These are phyloP conservation scores for Cytidiella melzeri DNA, from an alignment of 768 basidiomycete genomes.

Conservation along the genomic window DNA sequence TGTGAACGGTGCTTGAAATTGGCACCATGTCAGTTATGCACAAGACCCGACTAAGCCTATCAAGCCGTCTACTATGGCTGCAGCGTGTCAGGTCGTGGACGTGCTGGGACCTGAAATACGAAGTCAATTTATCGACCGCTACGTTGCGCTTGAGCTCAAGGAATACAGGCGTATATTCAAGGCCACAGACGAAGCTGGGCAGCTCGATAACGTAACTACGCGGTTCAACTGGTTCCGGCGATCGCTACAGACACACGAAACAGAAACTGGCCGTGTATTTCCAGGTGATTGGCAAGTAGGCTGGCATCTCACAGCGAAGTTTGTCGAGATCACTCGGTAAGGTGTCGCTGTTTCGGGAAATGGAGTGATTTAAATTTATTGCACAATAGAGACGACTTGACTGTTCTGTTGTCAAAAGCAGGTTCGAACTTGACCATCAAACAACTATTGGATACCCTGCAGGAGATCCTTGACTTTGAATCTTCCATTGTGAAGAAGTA, in stretches of 20 bases:
- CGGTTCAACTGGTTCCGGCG: conserved; percentile 95
- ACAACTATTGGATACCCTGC: conserved; percentile 77
- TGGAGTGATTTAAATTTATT: not conserved
- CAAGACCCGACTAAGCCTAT: conserved; percentile 65
- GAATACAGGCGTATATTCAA: conserved; percentile 97
- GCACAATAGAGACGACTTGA: conserved; percentile 69
- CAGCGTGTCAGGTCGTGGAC: conserved; percentile 87
- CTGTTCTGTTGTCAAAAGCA: conserved; percentile 73
- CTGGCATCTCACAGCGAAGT: conserved; percentile 76
- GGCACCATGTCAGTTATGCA: conserved; percentile 54
- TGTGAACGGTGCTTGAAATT: not conserved
- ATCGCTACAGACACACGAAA: conserved; percentile 77
- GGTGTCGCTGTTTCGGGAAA: conserved; percentile 1
- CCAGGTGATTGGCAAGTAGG: conserved; percentile 83
- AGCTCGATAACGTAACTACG: conserved; percentile 89
- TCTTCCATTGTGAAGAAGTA: conserved; percentile 75
- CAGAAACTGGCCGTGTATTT: conserved; percentile 80
- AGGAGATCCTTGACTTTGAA: conserved; percentile 87
- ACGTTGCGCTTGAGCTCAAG: conserved; percentile 83
- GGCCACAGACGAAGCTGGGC: conserved; percentile 89
- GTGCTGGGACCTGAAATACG: conserved; percentile 83
- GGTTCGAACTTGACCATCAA: conserved; percentile 69
- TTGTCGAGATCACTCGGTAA: conserved; percentile 87
- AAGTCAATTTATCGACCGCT: conserved; percentile 77
- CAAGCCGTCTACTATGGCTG: conserved; percentile 59